phyloP scores from a whole-genome alignment of 2,329 filamentous ascomycete genomes.

The Beauveria bassiana region DNA sequence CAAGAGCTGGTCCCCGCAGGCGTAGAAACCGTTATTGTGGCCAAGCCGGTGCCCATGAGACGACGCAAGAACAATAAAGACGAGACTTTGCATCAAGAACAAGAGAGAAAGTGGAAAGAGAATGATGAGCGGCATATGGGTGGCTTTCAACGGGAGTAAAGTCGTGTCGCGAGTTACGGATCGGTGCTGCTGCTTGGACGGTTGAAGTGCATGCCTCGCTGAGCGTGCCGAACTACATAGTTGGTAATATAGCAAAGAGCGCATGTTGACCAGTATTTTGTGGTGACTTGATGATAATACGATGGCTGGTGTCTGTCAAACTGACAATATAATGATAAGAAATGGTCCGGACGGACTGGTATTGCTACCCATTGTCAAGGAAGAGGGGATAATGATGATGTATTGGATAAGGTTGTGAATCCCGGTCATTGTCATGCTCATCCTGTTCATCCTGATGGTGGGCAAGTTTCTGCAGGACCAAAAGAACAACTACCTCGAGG shows the following conservation, averaged over 20 bases:
- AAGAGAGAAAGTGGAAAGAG: slow-evolving; percentile 16
- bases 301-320: too few species aligned
- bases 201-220: background rate
- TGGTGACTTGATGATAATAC: too few species aligned
- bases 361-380: too few species aligned
- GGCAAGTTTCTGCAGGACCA: slow-evolving; percentile 57
- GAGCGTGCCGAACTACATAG: background rate
- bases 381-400: too few species aligned
- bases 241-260: background rate
- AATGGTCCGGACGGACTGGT: too few species aligned
- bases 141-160: slow-evolving; percentile 20
- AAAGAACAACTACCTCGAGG: too few species aligned
- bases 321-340: too few species aligned
- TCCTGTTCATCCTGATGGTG: slow-evolving; percentile 78
- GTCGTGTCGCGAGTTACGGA: background rate
- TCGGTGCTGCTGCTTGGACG: background rate
- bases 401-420: slow-evolving; percentile 26
- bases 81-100: slow-evolving; percentile 11
- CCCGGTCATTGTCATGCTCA: slow-evolving; percentile 75
- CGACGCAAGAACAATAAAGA: slow-evolving; percentile 8
- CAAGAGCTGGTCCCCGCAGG: slow-evolving; percentile 65
- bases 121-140: slow-evolving; percentile 18
- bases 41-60: slow-evolving; percentile 52
- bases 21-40: slow-evolving; percentile 74
- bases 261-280: slow-evolving; percentile 9